These are phyloP conservation scores for Diutina siamensis DNA, from an alignment of 1,139 yeast genomes.

Conservation along the genomic window DNA sequence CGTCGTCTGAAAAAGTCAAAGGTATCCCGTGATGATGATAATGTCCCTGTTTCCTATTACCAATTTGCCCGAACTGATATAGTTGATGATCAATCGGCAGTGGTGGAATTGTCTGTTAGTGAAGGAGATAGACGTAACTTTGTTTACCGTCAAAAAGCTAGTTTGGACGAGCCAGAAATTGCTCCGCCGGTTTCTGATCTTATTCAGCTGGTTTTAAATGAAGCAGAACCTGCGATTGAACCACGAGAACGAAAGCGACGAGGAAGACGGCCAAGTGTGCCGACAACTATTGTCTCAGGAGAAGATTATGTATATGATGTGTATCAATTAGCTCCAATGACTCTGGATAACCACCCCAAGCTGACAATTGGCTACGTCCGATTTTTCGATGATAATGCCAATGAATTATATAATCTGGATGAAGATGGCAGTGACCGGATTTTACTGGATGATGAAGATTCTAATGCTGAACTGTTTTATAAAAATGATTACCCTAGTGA, in stretches of 20 bases:
- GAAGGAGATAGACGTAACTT: background rate
- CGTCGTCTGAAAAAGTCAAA: constrained; percentile 21
- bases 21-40: constrained; percentile 14
- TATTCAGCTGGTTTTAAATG: constrained; percentile 24
- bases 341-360: constrained; percentile 38
- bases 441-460: constrained; percentile 53
- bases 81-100: background rate
- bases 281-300: constrained; percentile 16
- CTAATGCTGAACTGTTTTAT: constrained; percentile 85
- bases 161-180: background rate
- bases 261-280: background rate
- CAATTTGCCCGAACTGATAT: constrained; percentile 44
- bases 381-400: constrained; percentile 58
- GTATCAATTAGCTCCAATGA: constrained; percentile 36
- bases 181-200: constrained; percentile 48
- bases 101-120: background rate
- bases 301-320: constrained; percentile 86
- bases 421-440: constrained; percentile 28
- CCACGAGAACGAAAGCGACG: constrained; percentile 1
- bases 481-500: constrained; percentile 93
- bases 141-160: background rate
- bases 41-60: constrained; percentile 26
- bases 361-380: constrained; percentile 54
- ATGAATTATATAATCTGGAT: constrained; percentile 30
- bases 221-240: background rate